Percentiles rank a stretch among this genome's conserved stretches.
These are phyloP conservation scores for Microbotryum saponariae DNA, from an alignment of 1,284 basidiomycete genomes.

Conservation along the genomic window DNA sequence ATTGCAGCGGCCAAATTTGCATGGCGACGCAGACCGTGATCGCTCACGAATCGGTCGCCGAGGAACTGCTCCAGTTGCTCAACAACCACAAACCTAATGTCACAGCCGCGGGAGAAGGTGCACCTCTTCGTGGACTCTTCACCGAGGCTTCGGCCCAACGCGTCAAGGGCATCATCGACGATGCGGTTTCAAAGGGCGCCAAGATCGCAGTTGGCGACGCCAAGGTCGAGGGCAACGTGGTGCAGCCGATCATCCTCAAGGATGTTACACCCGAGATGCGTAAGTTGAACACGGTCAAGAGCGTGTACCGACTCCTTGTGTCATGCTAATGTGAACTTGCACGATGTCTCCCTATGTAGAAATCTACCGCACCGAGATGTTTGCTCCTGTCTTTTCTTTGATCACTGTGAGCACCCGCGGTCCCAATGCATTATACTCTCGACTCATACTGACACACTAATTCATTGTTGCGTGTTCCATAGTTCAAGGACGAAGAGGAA, in stretches of 20 bases:
- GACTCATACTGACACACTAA: not conserved
- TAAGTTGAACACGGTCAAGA: slow-evolving; percentile 43
- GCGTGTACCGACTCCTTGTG: not conserved
- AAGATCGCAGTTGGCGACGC: slow-evolving; percentile 48
- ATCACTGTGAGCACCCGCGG: slow-evolving; percentile 19
- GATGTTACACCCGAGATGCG: slow-evolving; percentile 50
- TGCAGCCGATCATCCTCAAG: slow-evolving; percentile 52
- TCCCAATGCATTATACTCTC: not conserved
- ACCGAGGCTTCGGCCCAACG: slow-evolving; percentile 49
- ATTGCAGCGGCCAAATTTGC: not conserved
- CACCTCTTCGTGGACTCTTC: slow-evolving; percentile 46
- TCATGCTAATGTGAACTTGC: not conserved
- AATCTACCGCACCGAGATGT: slow-evolving; percentile 47
- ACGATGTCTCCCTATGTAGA: not conserved
- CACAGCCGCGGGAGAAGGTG: slow-evolving; percentile 18
- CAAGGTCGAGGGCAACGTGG: slow-evolving; percentile 42
- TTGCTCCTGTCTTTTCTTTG: slow-evolving; percentile 50
- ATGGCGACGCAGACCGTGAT: slow-evolving; percentile 27
- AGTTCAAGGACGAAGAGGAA: slow-evolving; percentile 27
- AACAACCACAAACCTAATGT: slow-evolving; percentile 7
- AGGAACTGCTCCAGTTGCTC: slow-evolving; percentile 28
- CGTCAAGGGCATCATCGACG: slow-evolving; percentile 49
- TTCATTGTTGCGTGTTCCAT: not conserved
- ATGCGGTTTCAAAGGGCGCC: slow-evolving; percentile 52
- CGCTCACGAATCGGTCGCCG: slow-evolving; percentile 32